Evolutionary conservation across 306 rosid species (phyloP), one percentile per base, ranked within the genome.

Genomic region (Rosa lucieae): DNA sequence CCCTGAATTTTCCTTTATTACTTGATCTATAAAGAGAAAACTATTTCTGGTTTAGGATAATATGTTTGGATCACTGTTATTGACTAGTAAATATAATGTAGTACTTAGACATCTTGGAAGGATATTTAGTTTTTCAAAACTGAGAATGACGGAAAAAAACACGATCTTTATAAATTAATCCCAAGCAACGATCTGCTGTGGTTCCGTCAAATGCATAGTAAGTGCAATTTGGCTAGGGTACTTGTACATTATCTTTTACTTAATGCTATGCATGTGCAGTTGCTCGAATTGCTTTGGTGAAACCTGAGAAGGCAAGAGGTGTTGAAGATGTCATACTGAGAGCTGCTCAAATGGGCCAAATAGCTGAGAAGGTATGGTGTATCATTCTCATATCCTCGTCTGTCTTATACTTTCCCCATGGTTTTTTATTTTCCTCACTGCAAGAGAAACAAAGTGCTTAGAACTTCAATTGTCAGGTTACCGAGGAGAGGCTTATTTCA

Each of bases 221-320:
- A 9, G 62, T 52, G 20, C 29, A 37, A 18, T 73, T 47, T 62
- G 37, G 46, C n/a, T 18, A 10, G n/a, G 58, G 47, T 47, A 69
- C 48, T 68, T 9, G 10, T 18, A 8, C n/a, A 20, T 61, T 75
- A 46, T 63, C 56, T 43, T 9, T 7, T 71, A n/a, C 72, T 48
- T 49, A 13, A 23, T 77, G 75, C 75, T 49, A 77, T 67, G 63
- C 39, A 59, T 69, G 70, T 32, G 74, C 81, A 88, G 84, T 90
- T 85, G 85, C 99, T 82, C 93, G 99, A 70, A 96, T 96, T 80
- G 99, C 99, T 85, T 85, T 96, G 89, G 99, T 96, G 89, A 96
- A 96, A 82, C 98, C 99, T 42, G 99, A 93, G 88, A 96, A 91
- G 84, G 97, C 99, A 58, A 91, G 96, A 87, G 91, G 98, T 43